phyloP scores from a whole-genome alignment of 108 stramenopile species.

The Cyclotella distinguenda region DNA sequence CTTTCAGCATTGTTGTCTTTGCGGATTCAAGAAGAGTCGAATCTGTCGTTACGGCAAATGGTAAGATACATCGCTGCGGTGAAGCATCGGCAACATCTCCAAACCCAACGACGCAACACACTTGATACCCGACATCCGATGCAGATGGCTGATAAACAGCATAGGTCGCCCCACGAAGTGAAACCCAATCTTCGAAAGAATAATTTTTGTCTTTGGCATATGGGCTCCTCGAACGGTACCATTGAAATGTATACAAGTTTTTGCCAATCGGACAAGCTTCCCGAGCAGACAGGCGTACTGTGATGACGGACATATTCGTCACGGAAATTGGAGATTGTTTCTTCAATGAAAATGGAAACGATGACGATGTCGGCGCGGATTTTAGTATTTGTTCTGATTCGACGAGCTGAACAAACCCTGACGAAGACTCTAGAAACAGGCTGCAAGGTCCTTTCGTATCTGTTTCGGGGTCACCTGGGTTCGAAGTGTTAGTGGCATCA shows the following conservation, averaged over 20 bases:
- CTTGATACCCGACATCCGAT: conserved; percentile 52
- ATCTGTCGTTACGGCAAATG: conserved; percentile 46
- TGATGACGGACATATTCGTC: conserved; percentile 26
- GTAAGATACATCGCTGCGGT: conserved; percentile 18
- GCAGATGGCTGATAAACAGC: conserved; percentile 68
- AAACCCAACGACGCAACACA: conserved; percentile 54
- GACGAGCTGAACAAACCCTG: conserved; percentile 13
- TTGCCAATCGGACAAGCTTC: conserved; percentile 27
- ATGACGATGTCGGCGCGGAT: not conserved
- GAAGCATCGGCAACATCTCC: conserved; percentile 17
- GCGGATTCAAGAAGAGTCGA: conserved; percentile 56
- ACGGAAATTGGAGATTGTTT: not conserved
- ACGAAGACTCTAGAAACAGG: conserved; percentile 17
- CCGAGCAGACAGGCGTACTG: conserved; percentile 26
- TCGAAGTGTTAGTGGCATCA: not conserved
- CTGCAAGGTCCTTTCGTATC: not conserved
- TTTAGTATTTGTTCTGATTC: not conserved
- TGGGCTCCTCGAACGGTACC: conserved; percentile 51
- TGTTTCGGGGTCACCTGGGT: no score
- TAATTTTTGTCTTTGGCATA: not conserved
- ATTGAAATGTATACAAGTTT: conserved; percentile 50
- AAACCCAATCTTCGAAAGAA: conserved; percentile 44
- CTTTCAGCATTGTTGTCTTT: conserved; percentile 45
- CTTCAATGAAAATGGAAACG: not conserved
- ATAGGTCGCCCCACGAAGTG: conserved; percentile 52